Evolutionary conservation across 1,139 yeast genomes (phyloP).

Genomic region (Yamadazyma mexicana): DNA sequence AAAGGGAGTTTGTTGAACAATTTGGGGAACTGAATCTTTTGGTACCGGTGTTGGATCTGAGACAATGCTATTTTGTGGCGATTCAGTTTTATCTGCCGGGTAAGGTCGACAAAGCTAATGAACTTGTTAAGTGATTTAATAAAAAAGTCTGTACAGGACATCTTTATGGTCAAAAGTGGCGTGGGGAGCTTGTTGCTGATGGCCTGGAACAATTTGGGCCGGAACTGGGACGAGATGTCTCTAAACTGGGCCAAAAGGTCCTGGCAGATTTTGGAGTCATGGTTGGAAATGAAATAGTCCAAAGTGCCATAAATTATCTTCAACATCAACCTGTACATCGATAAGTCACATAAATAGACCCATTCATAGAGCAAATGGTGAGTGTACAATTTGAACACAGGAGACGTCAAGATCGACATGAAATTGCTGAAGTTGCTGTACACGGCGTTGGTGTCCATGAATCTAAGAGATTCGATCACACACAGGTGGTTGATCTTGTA

Average conservation of each 20-base stretch:
- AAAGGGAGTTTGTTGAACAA: slow-evolving; percentile 7
- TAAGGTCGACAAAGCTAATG: slow-evolving; percentile 56
- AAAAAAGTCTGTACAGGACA: slow-evolving; percentile 58
- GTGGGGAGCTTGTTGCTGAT: slow-evolving; percentile 49
- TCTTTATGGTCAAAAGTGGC: slow-evolving; percentile 50
- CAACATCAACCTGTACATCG: slow-evolving; percentile 60
- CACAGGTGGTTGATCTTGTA: slow-evolving; percentile 65
- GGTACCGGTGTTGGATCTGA: neutral
- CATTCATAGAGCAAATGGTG: slow-evolving; percentile 55
- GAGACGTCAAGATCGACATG: slow-evolving; percentile 60
- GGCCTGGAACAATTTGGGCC: slow-evolving; percentile 38
- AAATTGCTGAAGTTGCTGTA: slow-evolving; percentile 56
- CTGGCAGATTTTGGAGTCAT: neutral
- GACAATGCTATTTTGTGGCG: neutral
- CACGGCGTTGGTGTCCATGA: slow-evolving; percentile 64
- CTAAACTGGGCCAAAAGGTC: neutral
- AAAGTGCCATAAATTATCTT: slow-evolving; percentile 49
- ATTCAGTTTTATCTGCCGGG: neutral
- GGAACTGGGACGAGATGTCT: slow-evolving; percentile 25
- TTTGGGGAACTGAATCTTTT: slow-evolving; percentile 4
- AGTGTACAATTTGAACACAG: slow-evolving; percentile 60
- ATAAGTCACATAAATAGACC: slow-evolving; percentile 66
- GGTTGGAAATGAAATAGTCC: neutral
- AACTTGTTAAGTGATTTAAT: slow-evolving; percentile 56
- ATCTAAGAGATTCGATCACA: slow-evolving; percentile 64